Conservation (phyloP, 768 basidiomycete species). For the Trametes coccinea region DNA sequence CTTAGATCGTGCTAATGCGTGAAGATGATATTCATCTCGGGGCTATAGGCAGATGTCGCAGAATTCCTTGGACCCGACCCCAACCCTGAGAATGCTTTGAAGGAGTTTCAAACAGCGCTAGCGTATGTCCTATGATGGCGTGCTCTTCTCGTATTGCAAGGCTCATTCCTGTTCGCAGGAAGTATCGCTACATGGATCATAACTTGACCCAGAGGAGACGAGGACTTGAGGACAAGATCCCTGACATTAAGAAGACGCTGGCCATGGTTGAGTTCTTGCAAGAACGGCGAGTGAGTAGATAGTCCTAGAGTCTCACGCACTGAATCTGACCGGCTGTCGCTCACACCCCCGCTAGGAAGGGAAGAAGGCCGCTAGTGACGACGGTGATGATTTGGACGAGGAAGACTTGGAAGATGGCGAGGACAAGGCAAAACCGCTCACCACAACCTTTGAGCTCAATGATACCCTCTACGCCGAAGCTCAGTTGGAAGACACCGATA, state of each 20-base stretch:
- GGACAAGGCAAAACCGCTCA: slow-evolving; percentile 53
- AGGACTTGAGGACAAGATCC: slow-evolving; percentile 90
- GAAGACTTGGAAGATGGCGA: slow-evolving; percentile 57
- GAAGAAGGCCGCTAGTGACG: slow-evolving; percentile 45
- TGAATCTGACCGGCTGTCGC: neutral
- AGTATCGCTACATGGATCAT: slow-evolving; percentile 98
- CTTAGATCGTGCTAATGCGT: neutral
- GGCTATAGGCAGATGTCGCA: slow-evolving; percentile 75
- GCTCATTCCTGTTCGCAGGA: slow-evolving; percentile 50
- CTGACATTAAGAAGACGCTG: slow-evolving; percentile 92
- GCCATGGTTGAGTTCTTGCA: slow-evolving; percentile 84
- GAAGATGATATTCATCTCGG: neutral
- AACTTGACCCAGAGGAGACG: slow-evolving; percentile 76
- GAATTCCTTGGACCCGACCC: slow-evolving; percentile 79
- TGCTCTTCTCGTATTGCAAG: neutral
- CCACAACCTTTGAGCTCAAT: slow-evolving; percentile 91
- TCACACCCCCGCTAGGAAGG: slow-evolving; percentile 49
- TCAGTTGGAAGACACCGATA: slow-evolving; percentile 80
- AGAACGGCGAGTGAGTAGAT: slow-evolving; percentile 55
- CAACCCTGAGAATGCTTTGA: slow-evolving; percentile 76
- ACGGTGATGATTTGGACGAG: slow-evolving; percentile 46
- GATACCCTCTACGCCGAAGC: slow-evolving; percentile 96
- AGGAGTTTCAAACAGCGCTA: slow-evolving; percentile 86
- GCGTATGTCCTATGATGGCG: slow-evolving; percentile 59
- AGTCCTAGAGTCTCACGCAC: neutral